Base-by-base conservation (phyloP, 441 rosid genomes). In the Adansonia madagascariensis region DNA sequence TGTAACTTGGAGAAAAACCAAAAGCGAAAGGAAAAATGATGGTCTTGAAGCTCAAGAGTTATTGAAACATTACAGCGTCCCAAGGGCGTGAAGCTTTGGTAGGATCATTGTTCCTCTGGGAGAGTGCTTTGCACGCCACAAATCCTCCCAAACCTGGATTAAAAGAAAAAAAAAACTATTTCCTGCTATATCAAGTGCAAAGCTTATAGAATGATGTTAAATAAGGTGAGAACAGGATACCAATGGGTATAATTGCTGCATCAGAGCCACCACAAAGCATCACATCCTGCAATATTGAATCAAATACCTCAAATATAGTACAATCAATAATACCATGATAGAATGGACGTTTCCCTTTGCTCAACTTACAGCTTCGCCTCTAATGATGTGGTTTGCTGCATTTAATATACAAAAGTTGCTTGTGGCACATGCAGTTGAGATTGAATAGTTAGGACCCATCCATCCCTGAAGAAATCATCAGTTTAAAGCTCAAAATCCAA, bases 241-340 rank as follows among this genome's bases (percentile, higher is more conserved):
- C 98, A 75, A 93, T 92, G 60, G 98, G 98, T 80, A 93, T 91
- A 72, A 95, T 89, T 55, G 86, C 88, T 27, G 99, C 87, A 84
- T 95, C 99, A 7, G 99, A 93, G 77, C 98, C 98, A 77, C 99
- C 99, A 85, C 95, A 92, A 78, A 95, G 97, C 99, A 95, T 95
- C 69, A 95, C 66, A 84, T 95, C 92, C 98, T 95, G 90, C 80
- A 84, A 80, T 44, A 4, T 79, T 83, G 80, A 72, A 74, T 75
- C 72, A 80, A 80, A 75, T 74, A 66, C 68, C 35, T 71, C 67
- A 75, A 41, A 49, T 59, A 77, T 6, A 69, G 9, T 4, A 31
- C 20, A 77, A 41, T 41, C 22, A 50, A 31, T 64, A 27, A 63
- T 52, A 77, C 24, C 12, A 77, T 7, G 8, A 35, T 52, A 27